Evolutionary conservation across 768 basidiomycete species (phyloP).

Genomic region (Leucocoprinus sp.): DNA sequence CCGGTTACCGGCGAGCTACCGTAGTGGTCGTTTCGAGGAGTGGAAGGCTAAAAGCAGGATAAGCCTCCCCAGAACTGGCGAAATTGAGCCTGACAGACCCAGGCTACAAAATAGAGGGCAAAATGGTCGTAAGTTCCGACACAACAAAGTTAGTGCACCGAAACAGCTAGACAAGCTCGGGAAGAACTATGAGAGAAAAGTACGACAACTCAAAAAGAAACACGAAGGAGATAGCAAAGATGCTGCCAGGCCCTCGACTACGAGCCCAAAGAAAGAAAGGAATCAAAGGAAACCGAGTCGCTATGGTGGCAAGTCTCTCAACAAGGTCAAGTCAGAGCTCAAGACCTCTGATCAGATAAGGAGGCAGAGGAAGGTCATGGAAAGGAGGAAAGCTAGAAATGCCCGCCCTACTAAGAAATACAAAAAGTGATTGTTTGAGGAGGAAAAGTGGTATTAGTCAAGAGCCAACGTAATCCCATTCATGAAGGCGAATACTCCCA

Average conservation of each 20-base stretch:
- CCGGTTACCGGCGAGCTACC: conserved; percentile 84
- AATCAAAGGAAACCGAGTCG: conserved; percentile 33
- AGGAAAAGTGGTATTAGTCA: neutral
- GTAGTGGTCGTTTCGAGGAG: conserved; percentile 90
- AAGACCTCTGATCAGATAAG: conserved; percentile 84
- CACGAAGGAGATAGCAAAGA: conserved; percentile 22
- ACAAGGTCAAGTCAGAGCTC: conserved; percentile 72
- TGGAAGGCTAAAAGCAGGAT: conserved; percentile 79
- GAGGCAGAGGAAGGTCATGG: conserved; percentile 56
- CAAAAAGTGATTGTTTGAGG: conserved; percentile 29
- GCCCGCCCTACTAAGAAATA: conserved; percentile 56
- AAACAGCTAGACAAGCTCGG: conserved; percentile 74
- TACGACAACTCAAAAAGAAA: conserved; percentile 53
- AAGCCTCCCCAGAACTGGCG: conserved; percentile 76
- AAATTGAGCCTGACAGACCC: conserved; percentile 40
- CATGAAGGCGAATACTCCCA: conserved; percentile 65
- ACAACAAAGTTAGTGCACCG: conserved; percentile 52
- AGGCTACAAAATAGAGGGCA: conserved; percentile 28
- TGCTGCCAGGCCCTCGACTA: neutral
- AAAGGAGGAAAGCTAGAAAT: conserved; percentile 70
- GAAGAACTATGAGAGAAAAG: conserved; percentile 68
- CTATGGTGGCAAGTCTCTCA: conserved; percentile 50
- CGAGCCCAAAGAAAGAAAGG: conserved; percentile 12
- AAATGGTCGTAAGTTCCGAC: conserved; percentile 62
- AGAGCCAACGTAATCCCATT: conserved; percentile 3